A percentile compares a stretch with the other conserved stretches of the same genome.
These are phyloP conservation scores for Zasmidium cellare DNA, from an alignment of 2,329 filamentous ascomycete species.

Conservation along the genomic window DNA sequence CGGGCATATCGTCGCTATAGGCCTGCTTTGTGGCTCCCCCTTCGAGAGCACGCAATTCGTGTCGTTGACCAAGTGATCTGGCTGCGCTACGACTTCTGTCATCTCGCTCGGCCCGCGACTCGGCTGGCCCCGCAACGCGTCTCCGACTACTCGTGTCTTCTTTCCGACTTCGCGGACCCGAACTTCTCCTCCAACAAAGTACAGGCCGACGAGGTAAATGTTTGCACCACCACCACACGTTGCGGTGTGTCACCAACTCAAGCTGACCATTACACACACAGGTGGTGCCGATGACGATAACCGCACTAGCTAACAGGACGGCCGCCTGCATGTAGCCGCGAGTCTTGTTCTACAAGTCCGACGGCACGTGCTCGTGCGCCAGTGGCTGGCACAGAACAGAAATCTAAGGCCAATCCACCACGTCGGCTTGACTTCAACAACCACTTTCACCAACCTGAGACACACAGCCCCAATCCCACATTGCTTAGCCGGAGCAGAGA, in stretches of 20 bases:
- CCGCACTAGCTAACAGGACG: conserved; percentile 15
- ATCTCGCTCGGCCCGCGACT: neutral
- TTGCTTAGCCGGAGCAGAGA: conserved; percentile 9
- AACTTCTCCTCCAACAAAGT: neutral
- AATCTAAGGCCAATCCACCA: conserved; percentile 24
- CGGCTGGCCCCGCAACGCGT: neutral
- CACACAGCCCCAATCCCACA: neutral
- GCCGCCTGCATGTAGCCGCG: conserved; percentile 12
- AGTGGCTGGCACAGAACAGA: conserved; percentile 35
- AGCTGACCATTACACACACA: too few species aligned
- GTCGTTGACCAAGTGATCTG: neutral
- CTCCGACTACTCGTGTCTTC: neutral
- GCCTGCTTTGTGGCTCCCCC: neutral
- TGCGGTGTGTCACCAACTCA: neutral
- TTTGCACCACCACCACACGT: neutral
- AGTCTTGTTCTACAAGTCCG: neutral
- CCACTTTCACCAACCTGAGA: neutral
- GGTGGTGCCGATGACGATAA: conserved; percentile 13
- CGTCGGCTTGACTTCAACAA: conserved; percentile 4
- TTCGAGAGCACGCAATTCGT: neutral
- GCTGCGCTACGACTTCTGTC: neutral
- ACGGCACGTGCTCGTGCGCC: neutral
- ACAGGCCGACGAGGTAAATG: neutral
- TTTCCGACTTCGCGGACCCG: neutral
- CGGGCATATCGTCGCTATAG: neutral